phyloP scores from a whole-genome alignment of 495 filamentous ascomycete species.

The Talaromyces proteolyticus region DNA sequence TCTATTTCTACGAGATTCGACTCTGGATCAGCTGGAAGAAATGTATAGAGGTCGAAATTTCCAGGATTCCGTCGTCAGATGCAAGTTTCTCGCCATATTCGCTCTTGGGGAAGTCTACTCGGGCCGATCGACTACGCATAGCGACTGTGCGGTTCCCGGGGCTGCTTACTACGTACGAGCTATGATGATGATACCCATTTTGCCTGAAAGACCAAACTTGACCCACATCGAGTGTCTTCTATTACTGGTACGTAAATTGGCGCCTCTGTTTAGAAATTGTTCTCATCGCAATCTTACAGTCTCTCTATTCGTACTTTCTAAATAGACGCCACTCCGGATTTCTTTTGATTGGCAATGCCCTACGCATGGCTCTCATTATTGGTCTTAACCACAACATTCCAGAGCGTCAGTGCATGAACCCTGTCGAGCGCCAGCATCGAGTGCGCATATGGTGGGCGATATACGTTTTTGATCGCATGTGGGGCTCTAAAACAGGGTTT shows the following conservation, averaged over 20 bases:
- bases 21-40: constrained; percentile 18
- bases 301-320: constrained; percentile 25
- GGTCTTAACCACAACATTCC: constrained; percentile 29
- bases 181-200: too few species aligned
- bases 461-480: constrained; percentile 30
- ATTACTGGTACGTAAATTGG: constrained; percentile 20
- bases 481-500: constrained; percentile 22
- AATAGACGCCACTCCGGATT: constrained; percentile 28
- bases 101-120: constrained; percentile 28
- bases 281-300: constrained; percentile 1
- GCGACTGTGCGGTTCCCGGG: constrained; percentile 16
- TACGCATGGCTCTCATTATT: constrained; percentile 21
- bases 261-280: not conserved
- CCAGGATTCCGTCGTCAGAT: constrained; percentile 17
- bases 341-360: constrained; percentile 19
- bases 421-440: constrained; percentile 21
- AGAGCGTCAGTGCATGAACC: constrained; percentile 17
- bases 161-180: too few species aligned
- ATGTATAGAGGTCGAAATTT: constrained; percentile 10
- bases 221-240: constrained; percentile 19
- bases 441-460: constrained; percentile 26
- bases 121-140: constrained; percentile 8
- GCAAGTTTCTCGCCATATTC: constrained; percentile 26
- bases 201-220: constrained; percentile 22
- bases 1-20: constrained; percentile 19